These are phyloP conservation scores for Solanum paucissectum DNA, from an alignment of 257 asterid species.

Conservation along the genomic window DNA sequence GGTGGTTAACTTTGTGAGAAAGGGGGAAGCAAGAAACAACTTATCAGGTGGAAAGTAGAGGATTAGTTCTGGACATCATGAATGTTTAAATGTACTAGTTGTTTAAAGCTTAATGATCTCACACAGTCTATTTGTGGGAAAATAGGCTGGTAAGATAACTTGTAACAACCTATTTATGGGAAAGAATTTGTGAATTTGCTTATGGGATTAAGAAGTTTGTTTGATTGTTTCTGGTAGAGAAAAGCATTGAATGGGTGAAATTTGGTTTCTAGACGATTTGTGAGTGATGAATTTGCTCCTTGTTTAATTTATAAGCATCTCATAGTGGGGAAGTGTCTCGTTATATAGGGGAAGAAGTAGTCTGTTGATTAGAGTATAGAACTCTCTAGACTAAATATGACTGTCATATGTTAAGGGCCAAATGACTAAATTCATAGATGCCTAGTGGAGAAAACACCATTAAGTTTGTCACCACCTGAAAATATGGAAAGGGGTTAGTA, in stretches of 20 bases:
- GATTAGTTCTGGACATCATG: neutral
- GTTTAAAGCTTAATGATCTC: neutral
- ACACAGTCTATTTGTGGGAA: neutral
- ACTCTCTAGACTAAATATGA: neutral
- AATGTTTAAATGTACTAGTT: neutral
- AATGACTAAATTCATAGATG: neutral
- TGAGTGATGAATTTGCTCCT: neutral
- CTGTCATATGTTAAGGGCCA: neutral
- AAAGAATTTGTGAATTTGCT: neutral
- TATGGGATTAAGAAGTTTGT: neutral
- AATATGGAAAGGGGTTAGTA: neutral
- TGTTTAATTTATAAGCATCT: neutral
- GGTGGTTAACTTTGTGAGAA: neutral
- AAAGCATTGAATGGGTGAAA: neutral
- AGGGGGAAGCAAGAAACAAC: neutral
- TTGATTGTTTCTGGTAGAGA: neutral
- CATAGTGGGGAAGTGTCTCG: neutral
- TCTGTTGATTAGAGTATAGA: neutral
- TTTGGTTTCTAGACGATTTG: neutral
- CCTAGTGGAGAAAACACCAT: neutral
- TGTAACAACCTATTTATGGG: neutral
- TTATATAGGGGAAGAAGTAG: neutral
- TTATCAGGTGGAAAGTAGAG: neutral
- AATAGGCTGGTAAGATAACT: neutral
- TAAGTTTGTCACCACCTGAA: neutral